A percentile compares a stretch with the other conserved stretches of the same genome.
Conservation (phyloP, 495 filamentous ascomycete genomes). For the Delitschia confertaspora region DNA sequence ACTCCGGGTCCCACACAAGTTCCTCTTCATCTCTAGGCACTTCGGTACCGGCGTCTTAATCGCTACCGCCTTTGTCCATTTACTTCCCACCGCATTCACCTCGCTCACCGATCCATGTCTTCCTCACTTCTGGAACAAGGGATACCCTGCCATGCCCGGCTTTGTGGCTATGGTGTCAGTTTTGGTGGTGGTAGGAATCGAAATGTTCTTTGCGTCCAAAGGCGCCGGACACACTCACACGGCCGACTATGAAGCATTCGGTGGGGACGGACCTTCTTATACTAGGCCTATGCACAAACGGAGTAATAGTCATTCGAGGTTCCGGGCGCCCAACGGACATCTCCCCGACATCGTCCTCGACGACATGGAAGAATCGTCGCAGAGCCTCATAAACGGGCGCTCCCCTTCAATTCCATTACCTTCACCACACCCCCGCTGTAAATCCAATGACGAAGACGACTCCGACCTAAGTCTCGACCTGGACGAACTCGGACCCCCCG, state of each 20-base stretch:
- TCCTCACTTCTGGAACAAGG: slow-evolving; percentile 38
- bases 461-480: slow-evolving; percentile 29
- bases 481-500: slow-evolving; percentile 30
- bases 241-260: slow-evolving; percentile 24
- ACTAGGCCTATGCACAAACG: slow-evolving; percentile 9
- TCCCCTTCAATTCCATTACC: slow-evolving; percentile 13
- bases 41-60: slow-evolving; percentile 45
- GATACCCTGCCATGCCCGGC: slow-evolving; percentile 40
- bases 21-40: slow-evolving; percentile 41
- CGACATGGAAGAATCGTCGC: slow-evolving; percentile 14
- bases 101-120: slow-evolving; percentile 40
- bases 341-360: slow-evolving; percentile 14
- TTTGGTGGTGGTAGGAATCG: slow-evolving; percentile 39
- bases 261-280: slow-evolving; percentile 6
- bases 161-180: slow-evolving; percentile 37
- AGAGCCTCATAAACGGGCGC: slow-evolving; percentile 15
- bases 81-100: slow-evolving; percentile 39
- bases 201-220: slow-evolving; percentile 39
- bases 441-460: slow-evolving; percentile 25
- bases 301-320: slow-evolving; percentile 28
- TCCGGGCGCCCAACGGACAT: slow-evolving; percentile 14
- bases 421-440: neutral
- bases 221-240: slow-evolving; percentile 35
- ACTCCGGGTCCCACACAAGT: slow-evolving; percentile 34
- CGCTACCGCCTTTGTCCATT: slow-evolving; percentile 42